A percentile compares a stretch with the other conserved stretches of the same genome.
Conservation (phyloP, 805 yeast genomes). For the Tetrapisispora iriomotensis region DNA sequence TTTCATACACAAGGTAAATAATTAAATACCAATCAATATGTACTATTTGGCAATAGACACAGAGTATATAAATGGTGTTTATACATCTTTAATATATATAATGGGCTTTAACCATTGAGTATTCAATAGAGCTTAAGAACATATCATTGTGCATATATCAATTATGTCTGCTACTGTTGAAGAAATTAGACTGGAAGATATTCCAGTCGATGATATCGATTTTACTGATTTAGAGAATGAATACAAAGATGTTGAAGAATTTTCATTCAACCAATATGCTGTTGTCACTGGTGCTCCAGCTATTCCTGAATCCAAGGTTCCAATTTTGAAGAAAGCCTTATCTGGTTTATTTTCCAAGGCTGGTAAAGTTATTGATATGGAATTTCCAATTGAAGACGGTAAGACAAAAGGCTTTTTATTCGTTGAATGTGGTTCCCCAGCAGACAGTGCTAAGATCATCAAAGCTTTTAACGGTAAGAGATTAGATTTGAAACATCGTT, state of each 20-base stretch:
- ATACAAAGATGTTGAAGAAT: conserved; percentile 51
- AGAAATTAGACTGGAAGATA: conserved; percentile 35
- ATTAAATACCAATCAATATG: too few relatives aligned
- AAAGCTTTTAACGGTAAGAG: conserved; percentile 78
- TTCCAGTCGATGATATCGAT: conserved; percentile 56
- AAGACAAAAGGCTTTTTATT: conserved; percentile 81
- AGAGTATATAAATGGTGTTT: too few relatives aligned
- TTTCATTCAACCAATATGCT: conserved; percentile 63
- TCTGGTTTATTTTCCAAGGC: conserved; percentile 67
- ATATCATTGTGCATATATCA: background rate
- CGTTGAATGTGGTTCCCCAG: conserved; percentile 63
- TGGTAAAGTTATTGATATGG: conserved; percentile 69
- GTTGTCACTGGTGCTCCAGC: conserved; percentile 94
- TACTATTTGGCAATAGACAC: too few relatives aligned
- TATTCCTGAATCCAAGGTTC: conserved; percentile 83
- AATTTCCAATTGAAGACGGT: conserved; percentile 67
- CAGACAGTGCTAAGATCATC: conserved; percentile 68
- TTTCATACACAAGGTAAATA: too few relatives aligned
- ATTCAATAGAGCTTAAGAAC: too few relatives aligned
- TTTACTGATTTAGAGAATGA: conserved; percentile 79
- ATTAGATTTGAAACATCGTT: conserved; percentile 86
- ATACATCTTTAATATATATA: too few relatives aligned
- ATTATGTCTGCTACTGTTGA: conserved; percentile 21
- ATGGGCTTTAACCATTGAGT: too few relatives aligned
- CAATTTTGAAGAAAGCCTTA: conserved; percentile 75